Conservation (phyloP, 2,329 filamentous ascomycete species). For the Tolypocladium tropicale region DNA sequence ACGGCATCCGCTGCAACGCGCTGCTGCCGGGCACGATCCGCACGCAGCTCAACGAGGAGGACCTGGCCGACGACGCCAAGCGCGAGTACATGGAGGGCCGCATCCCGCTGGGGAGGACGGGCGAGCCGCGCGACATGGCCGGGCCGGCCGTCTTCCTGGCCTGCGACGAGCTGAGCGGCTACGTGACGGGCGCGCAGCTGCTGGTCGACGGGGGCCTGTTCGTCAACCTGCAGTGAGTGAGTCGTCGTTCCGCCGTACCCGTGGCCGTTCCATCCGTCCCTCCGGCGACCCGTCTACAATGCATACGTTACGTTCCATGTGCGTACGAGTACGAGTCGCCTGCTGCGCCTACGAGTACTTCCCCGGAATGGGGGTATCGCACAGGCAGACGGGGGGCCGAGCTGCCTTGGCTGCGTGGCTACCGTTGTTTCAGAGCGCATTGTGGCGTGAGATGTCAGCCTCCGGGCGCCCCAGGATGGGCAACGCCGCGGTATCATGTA, state of each 20-base stretch:
- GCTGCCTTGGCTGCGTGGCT: not conserved
- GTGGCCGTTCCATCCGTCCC: too few species aligned
- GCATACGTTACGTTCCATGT: too few species aligned
- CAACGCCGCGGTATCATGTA: not conserved
- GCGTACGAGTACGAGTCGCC: too few species aligned
- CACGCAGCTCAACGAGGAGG: conserved; percentile 77
- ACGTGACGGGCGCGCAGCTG: conserved; percentile 74
- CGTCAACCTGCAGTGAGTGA: conserved; percentile 70
- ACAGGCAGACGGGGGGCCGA: too few species aligned
- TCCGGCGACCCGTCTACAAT: too few species aligned
- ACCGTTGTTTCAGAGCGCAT: not conserved
- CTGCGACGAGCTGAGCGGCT: conserved; percentile 66
- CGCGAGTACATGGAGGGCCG: conserved; percentile 68
- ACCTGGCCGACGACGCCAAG: conserved; percentile 65
- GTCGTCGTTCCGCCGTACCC: not conserved
- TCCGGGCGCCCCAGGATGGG: not conserved
- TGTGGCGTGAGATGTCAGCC: not conserved
- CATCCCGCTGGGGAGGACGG: conserved; percentile 70
- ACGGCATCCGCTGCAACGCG: conserved; percentile 74
- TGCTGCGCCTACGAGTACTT: too few species aligned
- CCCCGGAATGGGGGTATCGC: too few species aligned
- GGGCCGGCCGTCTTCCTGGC: conserved; percentile 81
- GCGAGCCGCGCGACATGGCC: conserved; percentile 61
- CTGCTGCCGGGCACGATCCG: conserved; percentile 73
- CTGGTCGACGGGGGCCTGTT: conserved; percentile 83